Evolutionary conservation across 495 filamentous ascomycete genomes (phyloP).

Genomic region (Hypoxylon trugodes): DNA sequence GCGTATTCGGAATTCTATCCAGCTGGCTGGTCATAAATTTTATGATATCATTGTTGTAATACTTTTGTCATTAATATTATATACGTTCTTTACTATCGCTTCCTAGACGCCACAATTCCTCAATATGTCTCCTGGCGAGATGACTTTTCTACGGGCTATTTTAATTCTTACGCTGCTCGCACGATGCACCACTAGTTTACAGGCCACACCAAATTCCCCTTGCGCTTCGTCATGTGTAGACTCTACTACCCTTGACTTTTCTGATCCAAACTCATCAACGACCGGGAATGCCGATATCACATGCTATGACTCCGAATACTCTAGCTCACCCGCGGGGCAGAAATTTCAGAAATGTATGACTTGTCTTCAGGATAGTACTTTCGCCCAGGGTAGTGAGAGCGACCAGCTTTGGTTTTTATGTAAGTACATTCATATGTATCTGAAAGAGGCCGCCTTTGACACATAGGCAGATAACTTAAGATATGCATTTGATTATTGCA

Average conservation of each 20-base stretch:
- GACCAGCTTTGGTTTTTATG: constrained; percentile 63
- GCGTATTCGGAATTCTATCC: constrained; percentile 16
- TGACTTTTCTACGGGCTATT: constrained; percentile 31
- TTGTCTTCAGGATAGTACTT: constrained; percentile 60
- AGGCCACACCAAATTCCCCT: constrained; percentile 62
- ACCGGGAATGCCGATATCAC: constrained; percentile 55
- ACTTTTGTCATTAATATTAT: constrained; percentile 15
- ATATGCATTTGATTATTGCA: constrained; percentile 55
- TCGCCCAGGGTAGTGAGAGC: constrained; percentile 51
- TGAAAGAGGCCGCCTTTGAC: constrained; percentile 27
- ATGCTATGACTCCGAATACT: constrained; percentile 54
- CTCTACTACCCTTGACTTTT: constrained; percentile 46
- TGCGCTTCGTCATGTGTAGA: constrained; percentile 58
- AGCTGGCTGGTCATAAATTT: constrained; percentile 38
- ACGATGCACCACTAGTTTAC: constrained; percentile 46
- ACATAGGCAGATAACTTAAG: constrained; percentile 52
- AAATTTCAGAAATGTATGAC: constrained; percentile 60
- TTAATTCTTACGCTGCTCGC: constrained; percentile 37
- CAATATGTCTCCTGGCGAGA: constrained; percentile 36
- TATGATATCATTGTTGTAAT: constrained; percentile 26
- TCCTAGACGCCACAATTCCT: not conserved
- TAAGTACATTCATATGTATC: constrained; percentile 39
- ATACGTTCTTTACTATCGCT: constrained; percentile 2
- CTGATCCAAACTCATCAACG: constrained; percentile 55
- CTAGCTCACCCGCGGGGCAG: constrained; percentile 43